Evolutionary conservation across 495 filamentous ascomycete species (phyloP).

Genomic region (Penicillium dipodomyicola): DNA sequence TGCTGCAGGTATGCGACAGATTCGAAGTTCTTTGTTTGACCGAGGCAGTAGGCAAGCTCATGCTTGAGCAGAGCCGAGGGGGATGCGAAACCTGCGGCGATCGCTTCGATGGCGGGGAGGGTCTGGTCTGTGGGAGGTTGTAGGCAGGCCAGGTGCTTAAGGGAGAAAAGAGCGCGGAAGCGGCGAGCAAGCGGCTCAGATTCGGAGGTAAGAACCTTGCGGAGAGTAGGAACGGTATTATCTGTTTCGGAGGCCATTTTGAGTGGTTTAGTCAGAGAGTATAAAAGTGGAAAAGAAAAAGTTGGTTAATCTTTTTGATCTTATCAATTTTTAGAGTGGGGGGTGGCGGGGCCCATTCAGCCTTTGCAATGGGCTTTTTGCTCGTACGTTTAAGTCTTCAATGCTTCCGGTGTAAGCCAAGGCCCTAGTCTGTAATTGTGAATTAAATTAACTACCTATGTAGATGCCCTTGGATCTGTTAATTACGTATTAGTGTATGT

Average conservation of each 20-base stretch:
- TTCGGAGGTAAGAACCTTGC: slow-evolving; percentile 75
- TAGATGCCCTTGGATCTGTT: background rate
- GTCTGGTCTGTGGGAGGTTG: slow-evolving; percentile 60
- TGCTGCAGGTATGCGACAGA: slow-evolving; percentile 70
- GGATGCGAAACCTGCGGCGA: slow-evolving; percentile 82
- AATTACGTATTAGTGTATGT: background rate
- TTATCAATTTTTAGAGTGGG: slow-evolving; percentile 34
- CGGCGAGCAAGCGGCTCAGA: slow-evolving; percentile 76
- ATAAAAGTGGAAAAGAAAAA: slow-evolving; percentile 14
- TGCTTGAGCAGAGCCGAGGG: slow-evolving; percentile 88
- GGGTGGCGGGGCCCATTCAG: slow-evolving; percentile 28
- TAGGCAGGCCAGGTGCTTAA: slow-evolving; percentile 84
- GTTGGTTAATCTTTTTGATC: slow-evolving; percentile 25
- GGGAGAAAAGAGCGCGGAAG: slow-evolving; percentile 96
- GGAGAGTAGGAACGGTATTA: slow-evolving; percentile 56
- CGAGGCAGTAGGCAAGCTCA: slow-evolving; percentile 95
- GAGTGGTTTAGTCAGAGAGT: background rate
- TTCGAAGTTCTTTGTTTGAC: slow-evolving; percentile 75
- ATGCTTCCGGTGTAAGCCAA: background rate
- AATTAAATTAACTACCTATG: background rate
- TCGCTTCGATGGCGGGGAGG: slow-evolving; percentile 79
- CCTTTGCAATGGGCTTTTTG: slow-evolving; percentile 1
- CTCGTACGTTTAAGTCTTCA: slow-evolving; percentile 5
- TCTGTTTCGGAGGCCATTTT: slow-evolving; percentile 26
- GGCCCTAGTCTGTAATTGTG: background rate